These are phyloP conservation scores for Aspergillus carlsbadensis DNA, from an alignment of 495 filamentous ascomycete species.

Conservation along the genomic window DNA sequence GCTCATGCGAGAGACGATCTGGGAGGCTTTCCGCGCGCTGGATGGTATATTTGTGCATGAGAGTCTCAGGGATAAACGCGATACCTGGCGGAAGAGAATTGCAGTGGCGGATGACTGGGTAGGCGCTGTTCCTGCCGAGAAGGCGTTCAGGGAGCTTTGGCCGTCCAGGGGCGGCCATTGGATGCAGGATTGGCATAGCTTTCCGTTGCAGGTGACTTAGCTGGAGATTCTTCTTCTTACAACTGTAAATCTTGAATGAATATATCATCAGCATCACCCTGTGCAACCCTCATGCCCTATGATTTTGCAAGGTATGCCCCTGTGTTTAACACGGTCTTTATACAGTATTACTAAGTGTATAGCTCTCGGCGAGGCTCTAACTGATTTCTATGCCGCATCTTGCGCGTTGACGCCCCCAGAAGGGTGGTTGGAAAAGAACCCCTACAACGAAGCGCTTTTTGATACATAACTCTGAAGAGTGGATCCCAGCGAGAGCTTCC, in stretches of 20 bases:
- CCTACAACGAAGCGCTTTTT: slow-evolving; percentile 7
- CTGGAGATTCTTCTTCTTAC: background rate
- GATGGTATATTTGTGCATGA: slow-evolving; percentile 1
- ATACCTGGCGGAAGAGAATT: background rate
- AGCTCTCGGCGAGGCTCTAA: background rate
- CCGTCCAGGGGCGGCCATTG: slow-evolving; percentile 3
- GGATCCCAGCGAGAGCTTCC: too few species aligned
- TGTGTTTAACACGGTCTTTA: background rate
- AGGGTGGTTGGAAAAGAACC: slow-evolving; percentile 5
- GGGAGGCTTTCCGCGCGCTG: background rate
- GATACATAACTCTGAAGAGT: slow-evolving; percentile 6
- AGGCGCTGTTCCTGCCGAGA: background rate
- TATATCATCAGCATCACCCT: too few species aligned
- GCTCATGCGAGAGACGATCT: background rate
- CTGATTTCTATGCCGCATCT: background rate
- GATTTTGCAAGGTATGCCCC: background rate
- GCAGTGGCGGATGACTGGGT: background rate
- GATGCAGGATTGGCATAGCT: slow-evolving; percentile 12
- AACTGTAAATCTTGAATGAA: background rate
- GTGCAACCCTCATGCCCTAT: background rate
- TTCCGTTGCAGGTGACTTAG: slow-evolving; percentile 2
- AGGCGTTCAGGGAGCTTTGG: slow-evolving; percentile 2
- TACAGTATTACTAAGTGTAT: background rate
- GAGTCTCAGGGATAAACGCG: slow-evolving; percentile 1
- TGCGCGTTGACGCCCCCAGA: background rate